These are phyloP conservation scores for Huntiella bhutanensis DNA, from an alignment of 2,329 filamentous ascomycete genomes.

Conservation along the genomic window DNA sequence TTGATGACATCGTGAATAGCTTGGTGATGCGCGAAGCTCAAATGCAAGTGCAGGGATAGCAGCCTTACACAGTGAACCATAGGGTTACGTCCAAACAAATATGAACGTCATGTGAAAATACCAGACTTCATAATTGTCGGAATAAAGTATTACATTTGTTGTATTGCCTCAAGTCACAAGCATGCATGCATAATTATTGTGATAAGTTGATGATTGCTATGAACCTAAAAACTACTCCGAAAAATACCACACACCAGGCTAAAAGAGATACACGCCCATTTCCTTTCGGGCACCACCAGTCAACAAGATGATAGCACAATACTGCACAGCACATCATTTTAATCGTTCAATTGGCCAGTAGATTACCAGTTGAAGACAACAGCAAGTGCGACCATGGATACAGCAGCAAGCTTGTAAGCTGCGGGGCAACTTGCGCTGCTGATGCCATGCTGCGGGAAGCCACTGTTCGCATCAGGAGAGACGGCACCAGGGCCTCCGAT, in stretches of 20 bases:
- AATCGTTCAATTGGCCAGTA: no score
- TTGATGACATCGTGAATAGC: no score
- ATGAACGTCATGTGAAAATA: no score
- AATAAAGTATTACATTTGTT: neutral
- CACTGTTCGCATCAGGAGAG: neutral
- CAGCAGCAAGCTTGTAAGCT: neutral
- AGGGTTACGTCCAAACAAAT: no score
- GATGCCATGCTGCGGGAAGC: neutral
- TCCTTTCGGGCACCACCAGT: neutral
- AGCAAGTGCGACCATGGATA: neutral
- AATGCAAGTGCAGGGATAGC: no score
- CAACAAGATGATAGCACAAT: no score
- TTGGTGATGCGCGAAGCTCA: no score
- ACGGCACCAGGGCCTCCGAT: neutral
- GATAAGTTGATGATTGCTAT: neutral
- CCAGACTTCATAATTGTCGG: no score
- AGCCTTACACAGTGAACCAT: no score
- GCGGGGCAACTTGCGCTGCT: neutral
- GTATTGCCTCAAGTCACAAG: no score
- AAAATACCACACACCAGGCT: neutral
- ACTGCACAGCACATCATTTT: no score
- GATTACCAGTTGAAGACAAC: no score
- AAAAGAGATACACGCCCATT: constrained; percentile 1
- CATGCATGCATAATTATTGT: neutral
- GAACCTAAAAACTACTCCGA: neutral